Evolutionary conservation across 768 basidiomycete genomes (phyloP).

Genomic region (Auriscalpium orientale): DNA sequence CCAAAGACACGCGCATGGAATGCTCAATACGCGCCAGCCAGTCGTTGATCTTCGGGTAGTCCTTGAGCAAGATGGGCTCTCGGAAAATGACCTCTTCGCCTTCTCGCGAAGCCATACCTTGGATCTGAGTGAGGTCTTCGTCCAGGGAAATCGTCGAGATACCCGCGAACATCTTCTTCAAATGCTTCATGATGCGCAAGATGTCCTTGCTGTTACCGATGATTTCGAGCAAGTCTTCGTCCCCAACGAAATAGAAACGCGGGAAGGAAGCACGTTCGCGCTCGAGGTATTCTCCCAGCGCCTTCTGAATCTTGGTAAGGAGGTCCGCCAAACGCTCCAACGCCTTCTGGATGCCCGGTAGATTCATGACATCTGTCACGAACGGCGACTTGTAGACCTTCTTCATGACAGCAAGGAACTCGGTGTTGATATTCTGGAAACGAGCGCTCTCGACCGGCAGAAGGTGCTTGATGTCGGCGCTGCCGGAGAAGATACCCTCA

Average conservation of each 20-base stretch:
- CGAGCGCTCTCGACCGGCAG: conserved; percentile 96
- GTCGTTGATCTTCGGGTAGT: conserved; percentile 97
- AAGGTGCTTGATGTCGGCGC: conserved; percentile 98
- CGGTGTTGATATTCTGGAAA: conserved; percentile 97
- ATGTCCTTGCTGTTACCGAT: conserved; percentile 99
- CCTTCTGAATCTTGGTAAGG: conserved; percentile 97
- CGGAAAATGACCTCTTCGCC: conserved; percentile 89
- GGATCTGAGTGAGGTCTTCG: conserved; percentile 80
- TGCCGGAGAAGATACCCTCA: conserved; percentile 99
- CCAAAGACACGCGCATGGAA: conserved; percentile 88
- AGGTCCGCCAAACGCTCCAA: conserved; percentile 94
- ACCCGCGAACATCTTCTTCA: conserved; percentile 99
- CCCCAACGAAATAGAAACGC: conserved; percentile 98
- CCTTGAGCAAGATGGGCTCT: conserved; percentile 78
- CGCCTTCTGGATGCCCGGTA: conserved; percentile 93
- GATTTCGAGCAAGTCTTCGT: conserved; percentile 97
- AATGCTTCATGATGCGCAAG: conserved; percentile 94
- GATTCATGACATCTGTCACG: conserved; percentile 94
- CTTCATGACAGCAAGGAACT: conserved; percentile 98
- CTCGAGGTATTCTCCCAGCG: conserved; percentile 96
- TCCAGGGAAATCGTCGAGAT: conserved; percentile 85
- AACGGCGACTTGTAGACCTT: conserved; percentile 99
- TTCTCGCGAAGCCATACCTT: conserved; percentile 91
- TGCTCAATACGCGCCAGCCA: conserved; percentile 91
- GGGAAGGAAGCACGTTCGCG: conserved; percentile 97